Conservation (phyloP, 2,329 filamentous ascomycete genomes). For the Sporothrix globosa region DNA sequence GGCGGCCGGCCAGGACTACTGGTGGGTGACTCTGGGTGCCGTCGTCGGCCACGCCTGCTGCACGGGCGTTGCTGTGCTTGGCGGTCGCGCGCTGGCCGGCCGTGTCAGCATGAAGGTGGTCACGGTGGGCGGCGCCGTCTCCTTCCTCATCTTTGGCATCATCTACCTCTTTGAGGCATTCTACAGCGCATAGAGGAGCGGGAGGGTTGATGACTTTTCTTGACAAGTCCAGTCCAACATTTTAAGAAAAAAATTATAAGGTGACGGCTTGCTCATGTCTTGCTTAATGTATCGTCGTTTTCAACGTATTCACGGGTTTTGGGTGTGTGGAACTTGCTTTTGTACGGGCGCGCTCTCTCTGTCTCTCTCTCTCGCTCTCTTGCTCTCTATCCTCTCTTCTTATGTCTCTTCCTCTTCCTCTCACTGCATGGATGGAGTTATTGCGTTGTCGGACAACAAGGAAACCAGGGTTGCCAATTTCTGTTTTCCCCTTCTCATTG, state of each 20-base stretch:
- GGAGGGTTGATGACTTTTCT: background rate
- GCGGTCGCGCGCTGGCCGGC: conserved; percentile 88
- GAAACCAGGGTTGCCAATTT: conserved; percentile 28
- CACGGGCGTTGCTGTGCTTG: conserved; percentile 87
- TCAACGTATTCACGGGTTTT: background rate
- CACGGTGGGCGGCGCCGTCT: conserved; percentile 85
- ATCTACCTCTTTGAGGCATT: conserved; percentile 88
- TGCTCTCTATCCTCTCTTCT: too few relatives aligned
- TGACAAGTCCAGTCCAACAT: background rate
- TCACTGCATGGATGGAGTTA: conserved; percentile 38
- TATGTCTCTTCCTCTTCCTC: conserved; percentile 22
- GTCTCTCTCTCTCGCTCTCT: conserved; percentile 1
- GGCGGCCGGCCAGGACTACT: conserved; percentile 97
- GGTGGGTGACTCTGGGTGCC: conserved; percentile 94
- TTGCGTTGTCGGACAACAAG: conserved; percentile 33
- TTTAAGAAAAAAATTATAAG: background rate
- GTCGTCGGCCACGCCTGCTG: conserved; percentile 85
- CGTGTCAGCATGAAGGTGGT: conserved; percentile 95
- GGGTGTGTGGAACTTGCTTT: conserved; percentile 19
- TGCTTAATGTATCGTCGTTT: background rate
- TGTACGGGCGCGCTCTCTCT: conserved; percentile 28
- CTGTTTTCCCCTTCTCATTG: conserved; percentile 14
- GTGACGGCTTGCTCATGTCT: background rate
- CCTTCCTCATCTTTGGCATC: conserved; percentile 87
- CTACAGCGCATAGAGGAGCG: conserved; percentile 44